phyloP scores from a whole-genome alignment of 129 eudicot species.

The Lactuca sativa region DNA sequence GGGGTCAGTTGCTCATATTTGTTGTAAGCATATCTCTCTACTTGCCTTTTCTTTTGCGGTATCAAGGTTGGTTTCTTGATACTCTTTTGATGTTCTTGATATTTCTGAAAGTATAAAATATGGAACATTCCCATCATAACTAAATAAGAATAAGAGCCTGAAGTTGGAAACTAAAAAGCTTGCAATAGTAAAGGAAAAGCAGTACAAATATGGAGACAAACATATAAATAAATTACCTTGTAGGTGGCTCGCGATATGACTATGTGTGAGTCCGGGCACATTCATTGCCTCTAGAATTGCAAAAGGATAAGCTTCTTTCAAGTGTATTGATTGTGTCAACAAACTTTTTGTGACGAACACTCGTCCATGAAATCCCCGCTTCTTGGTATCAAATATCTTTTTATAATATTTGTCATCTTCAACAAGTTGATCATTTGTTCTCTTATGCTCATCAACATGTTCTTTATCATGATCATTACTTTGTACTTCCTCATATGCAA shows the following conservation, averaged over 20 bases:
- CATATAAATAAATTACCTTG: constrained; percentile 12
- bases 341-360: constrained; percentile 9
- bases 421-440: not conserved
- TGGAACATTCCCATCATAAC: not conserved
- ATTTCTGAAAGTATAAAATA: constrained; percentile 16
- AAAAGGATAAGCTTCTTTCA: constrained; percentile 7
- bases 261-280: constrained; percentile 22
- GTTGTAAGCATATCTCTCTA: not conserved
- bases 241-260: constrained; percentile 25
- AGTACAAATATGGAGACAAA: no score
- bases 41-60: not conserved
- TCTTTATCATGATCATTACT: constrained; percentile 4
- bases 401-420: constrained; percentile 2
- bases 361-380: constrained; percentile 14
- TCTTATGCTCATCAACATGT: not conserved
- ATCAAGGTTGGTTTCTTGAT: not conserved
- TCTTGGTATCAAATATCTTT: constrained; percentile 1
- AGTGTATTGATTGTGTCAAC: constrained; percentile 5
- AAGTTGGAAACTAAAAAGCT: not conserved
- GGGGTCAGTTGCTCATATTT: not conserved
- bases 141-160: not conserved
- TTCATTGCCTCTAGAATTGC: constrained; percentile 11
- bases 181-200: no score
- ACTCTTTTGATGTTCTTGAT: not conserved
- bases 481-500: constrained; percentile 3